These are phyloP conservation scores for Apiospora aurea DNA, from an alignment of 2,329 filamentous ascomycete genomes.

Conservation along the genomic window DNA sequence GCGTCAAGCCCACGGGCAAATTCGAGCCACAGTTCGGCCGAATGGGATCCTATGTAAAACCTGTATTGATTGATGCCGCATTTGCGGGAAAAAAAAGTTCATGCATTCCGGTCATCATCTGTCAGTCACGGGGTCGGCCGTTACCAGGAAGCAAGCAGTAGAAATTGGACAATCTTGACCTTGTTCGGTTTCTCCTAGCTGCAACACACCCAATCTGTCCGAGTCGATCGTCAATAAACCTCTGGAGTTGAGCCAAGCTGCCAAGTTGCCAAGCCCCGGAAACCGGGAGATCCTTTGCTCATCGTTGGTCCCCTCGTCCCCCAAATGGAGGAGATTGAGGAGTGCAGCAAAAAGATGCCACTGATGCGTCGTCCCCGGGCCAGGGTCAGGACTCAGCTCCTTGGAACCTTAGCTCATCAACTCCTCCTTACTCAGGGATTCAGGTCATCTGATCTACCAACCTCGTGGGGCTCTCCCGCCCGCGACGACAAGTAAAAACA, in stretches of 20 bases:
- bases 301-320: too few species aligned
- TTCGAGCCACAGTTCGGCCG: slow-evolving; percentile 13
- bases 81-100: background rate
- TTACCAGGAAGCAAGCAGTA: background rate
- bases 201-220: background rate
- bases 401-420: background rate
- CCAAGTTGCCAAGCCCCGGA: background rate
- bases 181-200: background rate
- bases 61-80: background rate
- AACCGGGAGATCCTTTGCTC: background rate
- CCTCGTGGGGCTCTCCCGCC: background rate
- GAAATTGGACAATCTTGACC: background rate
- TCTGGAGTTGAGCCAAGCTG: too few species aligned
- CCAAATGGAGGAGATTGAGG: too few species aligned
- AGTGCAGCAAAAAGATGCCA: background rate
- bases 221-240: background rate
- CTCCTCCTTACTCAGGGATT: background rate
- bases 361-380: background rate
- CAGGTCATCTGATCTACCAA: slow-evolving; percentile 14
- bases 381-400: background rate
- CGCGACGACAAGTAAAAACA: background rate
- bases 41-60: slow-evolving; percentile 11
- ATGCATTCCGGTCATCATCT: background rate
- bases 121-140: slow-evolving; percentile 5
- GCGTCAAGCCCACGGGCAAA: background rate